Evolutionary conservation across 495 filamentous ascomycete species (phyloP), one percentile per base, ranked within the genome.

Genomic region (Pyrenopolyporus hunteri): DNA sequence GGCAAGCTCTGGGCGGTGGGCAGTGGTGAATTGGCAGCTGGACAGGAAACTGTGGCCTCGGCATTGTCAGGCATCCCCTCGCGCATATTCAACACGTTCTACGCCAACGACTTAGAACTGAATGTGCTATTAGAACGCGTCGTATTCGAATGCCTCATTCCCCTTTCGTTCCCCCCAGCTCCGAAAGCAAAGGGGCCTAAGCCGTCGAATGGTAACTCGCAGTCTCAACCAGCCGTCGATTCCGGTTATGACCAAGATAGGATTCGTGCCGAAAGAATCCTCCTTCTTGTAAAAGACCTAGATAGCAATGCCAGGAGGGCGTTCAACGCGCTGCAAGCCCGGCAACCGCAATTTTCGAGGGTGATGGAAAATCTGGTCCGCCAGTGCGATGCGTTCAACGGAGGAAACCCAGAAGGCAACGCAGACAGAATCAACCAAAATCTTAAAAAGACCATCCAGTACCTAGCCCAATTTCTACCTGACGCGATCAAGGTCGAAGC

Each of bases 1-100:
- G 89, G 85, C 14, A 86, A 87, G 40, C 88, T 97, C 35, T 99
- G 94, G 94, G 94, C 88, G 8, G 92, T 93, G 44, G 93, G 91
- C 1, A 85, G 85, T 14, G 90, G 92, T 16, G 92, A 97, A 58
- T 88, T 99, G 59, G 87, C 90, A 35, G 85, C 86, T 36, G 90
- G 89, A 13, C 88, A 93, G 61, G 91, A 96, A 60, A 75, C 82
- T 6, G 86, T 96, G 11, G 81, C 79, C 4, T 78, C 83, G 17
- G 78, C 91, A 9, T 75, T 99, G 8, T 87, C 87, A 10, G 87
- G 86, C 40, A 90, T 92, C 36, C 93, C 94, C 9, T 87, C 87
- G 1, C 92, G 86, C 66, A 92, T 98, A 31, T 85, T 96, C 50
- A 91, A 92, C 64, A 86, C 90, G 0, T 90, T 87, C 59, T 99